These are phyloP conservation scores for Linum lewisii DNA, from an alignment of 345 rosid species.

Conservation along the genomic window DNA sequence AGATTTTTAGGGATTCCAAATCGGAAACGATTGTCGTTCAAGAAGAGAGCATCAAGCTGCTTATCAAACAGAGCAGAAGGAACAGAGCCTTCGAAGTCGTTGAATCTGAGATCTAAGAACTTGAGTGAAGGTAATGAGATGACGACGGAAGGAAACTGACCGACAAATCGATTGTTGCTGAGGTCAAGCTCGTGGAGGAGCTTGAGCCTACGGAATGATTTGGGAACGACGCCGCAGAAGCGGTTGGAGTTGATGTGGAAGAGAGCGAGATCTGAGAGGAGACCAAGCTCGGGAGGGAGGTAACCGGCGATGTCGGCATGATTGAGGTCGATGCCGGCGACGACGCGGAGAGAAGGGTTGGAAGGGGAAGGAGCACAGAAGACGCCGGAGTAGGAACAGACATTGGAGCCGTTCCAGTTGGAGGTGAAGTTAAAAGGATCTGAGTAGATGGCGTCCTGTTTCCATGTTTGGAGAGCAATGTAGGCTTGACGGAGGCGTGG, in stretches of 20 bases:
- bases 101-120: conserved; percentile 62
- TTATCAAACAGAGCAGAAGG: conserved; percentile 50
- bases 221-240: conserved; percentile 57
- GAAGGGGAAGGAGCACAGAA: conserved; percentile 39
- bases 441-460: conserved; percentile 41
- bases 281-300: conserved; percentile 53
- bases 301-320: conserved; percentile 72
- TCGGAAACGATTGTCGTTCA: conserved; percentile 52
- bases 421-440: conserved; percentile 70
- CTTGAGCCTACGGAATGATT: conserved; percentile 39
- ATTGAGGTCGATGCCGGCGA: conserved; percentile 66
- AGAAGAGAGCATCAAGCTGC: conserved; percentile 52
- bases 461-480: conserved; percentile 69
- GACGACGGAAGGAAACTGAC: conserved; percentile 50
- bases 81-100: conserved; percentile 65
- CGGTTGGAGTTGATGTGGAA: conserved; percentile 69
- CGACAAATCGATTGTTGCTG: conserved; percentile 69
- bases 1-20: conserved; percentile 58
- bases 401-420: conserved; percentile 50
- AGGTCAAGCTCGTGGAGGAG: conserved; percentile 61
- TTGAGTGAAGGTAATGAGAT: conserved; percentile 50
- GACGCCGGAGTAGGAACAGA: conserved; percentile 56
- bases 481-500: conserved; percentile 48
- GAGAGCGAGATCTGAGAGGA: conserved; percentile 51
- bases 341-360: conserved; percentile 28